Conservation (phyloP, 805 yeast genomes). For the Tetrapisispora arboricola region DNA sequence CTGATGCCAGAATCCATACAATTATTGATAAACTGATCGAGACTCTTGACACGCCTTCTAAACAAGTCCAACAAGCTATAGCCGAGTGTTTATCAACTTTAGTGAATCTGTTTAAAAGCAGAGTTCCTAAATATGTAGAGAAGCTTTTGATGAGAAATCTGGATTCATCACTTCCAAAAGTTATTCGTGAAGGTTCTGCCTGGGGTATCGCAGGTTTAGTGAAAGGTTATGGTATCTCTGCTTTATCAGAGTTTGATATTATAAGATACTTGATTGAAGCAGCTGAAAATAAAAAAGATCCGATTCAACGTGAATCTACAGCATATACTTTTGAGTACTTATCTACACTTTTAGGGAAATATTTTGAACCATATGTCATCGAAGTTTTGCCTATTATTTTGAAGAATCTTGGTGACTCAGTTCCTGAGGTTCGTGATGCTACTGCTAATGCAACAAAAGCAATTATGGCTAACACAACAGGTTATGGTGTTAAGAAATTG, state of each 20-base stretch:
- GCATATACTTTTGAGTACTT: slow-evolving; percentile 78
- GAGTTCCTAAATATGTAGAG: slow-evolving; percentile 47
- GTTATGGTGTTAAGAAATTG: slow-evolving; percentile 81
- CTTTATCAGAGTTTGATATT: slow-evolving; percentile 66
- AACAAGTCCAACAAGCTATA: slow-evolving; percentile 80
- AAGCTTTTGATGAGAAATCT: slow-evolving; percentile 51
- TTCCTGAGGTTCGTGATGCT: slow-evolving; percentile 79
- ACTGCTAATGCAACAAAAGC: slow-evolving; percentile 78
- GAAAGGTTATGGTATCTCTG: slow-evolving; percentile 77
- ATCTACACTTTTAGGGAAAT: slow-evolving; percentile 62
- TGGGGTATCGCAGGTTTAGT: slow-evolving; percentile 92
- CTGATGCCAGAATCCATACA: slow-evolving; percentile 54
- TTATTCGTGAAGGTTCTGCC: slow-evolving; percentile 84
- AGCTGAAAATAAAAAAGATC: slow-evolving; percentile 74
- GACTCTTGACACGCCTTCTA: slow-evolving; percentile 80
- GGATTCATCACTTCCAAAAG: slow-evolving; percentile 30
- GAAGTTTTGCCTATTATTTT: slow-evolving; percentile 77
- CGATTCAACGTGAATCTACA: slow-evolving; percentile 74
- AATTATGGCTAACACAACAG: slow-evolving; percentile 84
- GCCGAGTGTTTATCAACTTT: slow-evolving; percentile 81
- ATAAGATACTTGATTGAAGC: slow-evolving; percentile 70
- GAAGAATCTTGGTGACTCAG: slow-evolving; percentile 73
- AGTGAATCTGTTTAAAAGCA: slow-evolving; percentile 45
- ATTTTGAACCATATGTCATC: slow-evolving; percentile 89
- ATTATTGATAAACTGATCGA: slow-evolving; percentile 61